phyloP scores from a whole-genome alignment of 371 early-diverging fungal species.

The Paramicrosporidium saccamoebae region DNA sequence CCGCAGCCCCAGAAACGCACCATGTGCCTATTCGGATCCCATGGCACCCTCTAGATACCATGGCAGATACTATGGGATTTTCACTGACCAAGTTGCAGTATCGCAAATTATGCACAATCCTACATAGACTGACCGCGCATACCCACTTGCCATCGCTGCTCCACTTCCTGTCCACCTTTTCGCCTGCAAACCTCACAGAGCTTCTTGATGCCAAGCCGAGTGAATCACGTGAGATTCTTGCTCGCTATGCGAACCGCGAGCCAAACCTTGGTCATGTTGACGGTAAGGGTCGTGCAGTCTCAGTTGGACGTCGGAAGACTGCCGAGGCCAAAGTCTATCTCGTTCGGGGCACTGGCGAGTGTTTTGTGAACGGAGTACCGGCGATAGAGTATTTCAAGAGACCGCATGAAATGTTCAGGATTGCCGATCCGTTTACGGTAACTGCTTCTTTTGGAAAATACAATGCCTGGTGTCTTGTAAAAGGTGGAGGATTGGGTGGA shows the following conservation, averaged over 20 bases:
- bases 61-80: no score
- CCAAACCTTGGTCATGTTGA: neutral
- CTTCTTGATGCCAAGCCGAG: no score
- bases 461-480: constrained; percentile 55
- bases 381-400: constrained; percentile 34
- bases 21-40: no score
- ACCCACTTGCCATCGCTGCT: no score
- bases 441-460: constrained; percentile 23
- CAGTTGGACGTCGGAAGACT: constrained; percentile 51
- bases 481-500: constrained; percentile 55
- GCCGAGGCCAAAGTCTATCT: constrained; percentile 40
- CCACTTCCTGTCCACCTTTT: no score
- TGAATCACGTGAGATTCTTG: no score
- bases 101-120: no score
- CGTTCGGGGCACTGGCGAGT: constrained; percentile 15
- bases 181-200: no score
- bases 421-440: constrained; percentile 33
- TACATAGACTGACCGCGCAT: no score
- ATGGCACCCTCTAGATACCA: no score
- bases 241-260: constrained; percentile 7
- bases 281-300: constrained; percentile 29
- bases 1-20: no score
- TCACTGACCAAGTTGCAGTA: no score
- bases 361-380: constrained; percentile 48
- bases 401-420: constrained; percentile 19